Conservation (phyloP, 352 stramenopile species). For the Saprolegnia parasitica region DNA sequence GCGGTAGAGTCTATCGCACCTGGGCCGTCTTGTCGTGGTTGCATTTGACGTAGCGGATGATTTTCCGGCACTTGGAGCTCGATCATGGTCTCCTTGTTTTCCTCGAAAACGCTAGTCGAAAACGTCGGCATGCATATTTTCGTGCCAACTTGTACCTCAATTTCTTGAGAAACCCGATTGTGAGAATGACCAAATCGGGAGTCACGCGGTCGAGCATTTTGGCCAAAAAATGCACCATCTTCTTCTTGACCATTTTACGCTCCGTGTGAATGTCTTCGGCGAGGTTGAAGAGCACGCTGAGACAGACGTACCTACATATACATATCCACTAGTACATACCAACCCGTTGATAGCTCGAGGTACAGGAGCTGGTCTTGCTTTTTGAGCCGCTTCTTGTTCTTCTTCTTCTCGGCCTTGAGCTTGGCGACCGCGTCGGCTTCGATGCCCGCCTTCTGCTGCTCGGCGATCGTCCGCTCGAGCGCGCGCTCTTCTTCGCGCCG, state of each 20-base stretch:
- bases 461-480: conserved; percentile 37
- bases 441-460: conserved; percentile 18
- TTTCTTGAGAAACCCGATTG: conserved; percentile 91
- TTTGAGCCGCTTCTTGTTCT: conserved; percentile 84
- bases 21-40: conserved; percentile 83
- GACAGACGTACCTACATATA: conserved; percentile 70
- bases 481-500: conserved; percentile 63
- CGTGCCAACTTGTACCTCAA: conserved; percentile 36
- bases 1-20: background rate
- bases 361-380: conserved; percentile 93
- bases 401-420: conserved; percentile 74
- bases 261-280: conserved; percentile 92
- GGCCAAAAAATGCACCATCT: conserved; percentile 75
- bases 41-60: conserved; percentile 74
- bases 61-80: conserved; percentile 71
- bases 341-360: conserved; percentile 6
- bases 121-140: background rate
- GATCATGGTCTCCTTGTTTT: conserved; percentile 92
- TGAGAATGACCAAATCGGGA: conserved; percentile 85
- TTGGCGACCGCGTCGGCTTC: conserved; percentile 46
- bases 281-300: conserved; percentile 93
- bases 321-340: no score
- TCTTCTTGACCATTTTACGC: conserved; percentile 94
- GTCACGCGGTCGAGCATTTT: conserved; percentile 87
- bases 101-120: conserved; percentile 81